A percentile compares a stretch with the other conserved stretches of the same genome.
These are phyloP conservation scores for Juncus effusus DNA, from an alignment of 176 grass and related monocot species.

Conservation along the genomic window DNA sequence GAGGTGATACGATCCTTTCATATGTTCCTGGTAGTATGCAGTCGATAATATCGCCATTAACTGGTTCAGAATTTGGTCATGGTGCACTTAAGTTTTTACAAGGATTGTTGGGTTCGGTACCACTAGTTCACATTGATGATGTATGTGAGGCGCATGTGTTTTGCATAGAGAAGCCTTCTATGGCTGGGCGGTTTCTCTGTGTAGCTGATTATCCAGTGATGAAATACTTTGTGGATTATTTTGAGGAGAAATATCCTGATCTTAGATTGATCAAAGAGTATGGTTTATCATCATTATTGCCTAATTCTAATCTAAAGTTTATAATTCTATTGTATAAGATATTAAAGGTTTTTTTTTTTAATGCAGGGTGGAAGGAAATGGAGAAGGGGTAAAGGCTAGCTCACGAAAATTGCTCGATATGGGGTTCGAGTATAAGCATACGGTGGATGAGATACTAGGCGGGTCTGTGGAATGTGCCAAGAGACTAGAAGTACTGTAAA, in stretches of 20 bases:
- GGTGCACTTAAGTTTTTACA: conserved; percentile 43
- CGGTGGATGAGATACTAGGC: conserved; percentile 44
- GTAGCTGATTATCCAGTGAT: conserved; percentile 34
- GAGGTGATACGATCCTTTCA: conserved; percentile 50
- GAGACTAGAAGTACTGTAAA: conserved; percentile 37
- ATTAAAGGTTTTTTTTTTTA: not conserved
- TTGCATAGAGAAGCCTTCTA: conserved; percentile 44
- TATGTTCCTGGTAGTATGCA: conserved; percentile 13
- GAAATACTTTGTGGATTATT: conserved; percentile 33
- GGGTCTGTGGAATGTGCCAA: conserved; percentile 45
- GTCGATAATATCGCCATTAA: conserved; percentile 38
- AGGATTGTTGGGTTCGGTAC: conserved; percentile 48
- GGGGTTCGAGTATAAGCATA: conserved; percentile 55
- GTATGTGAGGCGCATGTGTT: conserved; percentile 58
- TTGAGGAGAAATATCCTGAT: conserved; percentile 30
- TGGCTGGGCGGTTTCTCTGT: conserved; percentile 61
- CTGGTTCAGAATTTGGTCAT: conserved; percentile 1
- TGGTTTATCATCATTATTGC: not conserved
- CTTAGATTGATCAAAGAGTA: conserved; percentile 48
- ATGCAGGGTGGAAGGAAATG: conserved; percentile 39
- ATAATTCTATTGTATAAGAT: not conserved
- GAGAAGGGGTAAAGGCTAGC: conserved; percentile 21
- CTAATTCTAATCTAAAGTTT: not conserved
- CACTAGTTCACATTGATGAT: conserved; percentile 61
- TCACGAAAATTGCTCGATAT: conserved; percentile 46